phyloP scores from a whole-genome alignment of 108 stramenopile species.

The Aurantiochytrium sp. region DNA sequence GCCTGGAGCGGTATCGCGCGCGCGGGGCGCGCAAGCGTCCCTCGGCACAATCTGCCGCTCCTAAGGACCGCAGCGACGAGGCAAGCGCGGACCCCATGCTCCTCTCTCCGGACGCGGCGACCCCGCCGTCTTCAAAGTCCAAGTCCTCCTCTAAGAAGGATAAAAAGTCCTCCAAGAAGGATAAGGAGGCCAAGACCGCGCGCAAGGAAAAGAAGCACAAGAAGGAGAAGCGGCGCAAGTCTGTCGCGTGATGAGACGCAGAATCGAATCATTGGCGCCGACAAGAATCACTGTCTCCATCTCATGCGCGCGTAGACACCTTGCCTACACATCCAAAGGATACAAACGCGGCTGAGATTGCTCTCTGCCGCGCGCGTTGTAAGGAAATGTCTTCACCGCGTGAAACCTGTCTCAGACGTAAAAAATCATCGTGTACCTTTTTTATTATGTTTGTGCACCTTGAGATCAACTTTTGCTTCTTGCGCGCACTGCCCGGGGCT shows the following conservation, averaged over 20 bases:
- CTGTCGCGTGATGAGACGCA: not conserved
- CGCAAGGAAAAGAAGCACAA: conserved; percentile 24
- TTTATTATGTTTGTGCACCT: too few relatives aligned
- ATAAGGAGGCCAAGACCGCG: conserved; percentile 15
- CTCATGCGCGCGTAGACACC: too few relatives aligned
- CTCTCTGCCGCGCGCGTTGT: too few relatives aligned
- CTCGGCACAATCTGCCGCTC: too few relatives aligned
- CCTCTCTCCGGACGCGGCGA: not conserved
- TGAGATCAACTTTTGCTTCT: too few relatives aligned
- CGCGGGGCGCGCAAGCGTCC: not conserved
- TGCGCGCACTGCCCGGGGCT: too few relatives aligned
- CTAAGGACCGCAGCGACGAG: not conserved
- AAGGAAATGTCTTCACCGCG: too few relatives aligned
- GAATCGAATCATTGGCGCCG: not conserved
- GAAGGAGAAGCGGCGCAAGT: not conserved
- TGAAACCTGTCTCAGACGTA: too few relatives aligned
- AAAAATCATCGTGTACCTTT: too few relatives aligned
- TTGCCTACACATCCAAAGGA: too few relatives aligned
- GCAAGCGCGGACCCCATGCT: too few relatives aligned
- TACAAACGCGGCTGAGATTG: too few relatives aligned
- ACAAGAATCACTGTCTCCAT: not conserved
- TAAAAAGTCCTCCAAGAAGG: not conserved
- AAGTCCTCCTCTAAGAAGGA: not conserved
- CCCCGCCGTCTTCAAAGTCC: not conserved
- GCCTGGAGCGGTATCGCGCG: not conserved